Conservation (phyloP, 2,329 filamentous ascomycete species). For the Aspergillus aculeatus region DNA sequence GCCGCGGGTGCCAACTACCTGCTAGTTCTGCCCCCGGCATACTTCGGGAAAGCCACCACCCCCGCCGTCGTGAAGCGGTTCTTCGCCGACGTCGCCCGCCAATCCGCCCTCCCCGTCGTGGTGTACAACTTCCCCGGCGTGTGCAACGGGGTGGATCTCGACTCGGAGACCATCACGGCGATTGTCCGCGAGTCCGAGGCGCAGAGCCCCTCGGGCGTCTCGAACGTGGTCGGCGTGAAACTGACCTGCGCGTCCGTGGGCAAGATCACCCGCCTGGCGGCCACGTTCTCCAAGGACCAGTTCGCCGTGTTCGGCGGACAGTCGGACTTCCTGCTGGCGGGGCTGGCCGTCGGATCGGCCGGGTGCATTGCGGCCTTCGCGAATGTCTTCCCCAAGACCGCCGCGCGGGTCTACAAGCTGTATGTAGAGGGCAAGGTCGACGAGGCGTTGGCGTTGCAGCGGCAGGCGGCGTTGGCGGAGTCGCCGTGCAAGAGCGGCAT, state of each 20-base stretch:
- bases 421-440: conserved; percentile 57
- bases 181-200: conserved; percentile 49
- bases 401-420: conserved; percentile 60
- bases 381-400: conserved; percentile 57
- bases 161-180: conserved; percentile 59
- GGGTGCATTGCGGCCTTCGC: conserved; percentile 60
- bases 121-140: conserved; percentile 70
- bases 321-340: conserved; percentile 65
- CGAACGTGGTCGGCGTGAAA: conserved; percentile 64
- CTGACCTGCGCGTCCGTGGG: conserved; percentile 64
- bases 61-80: conserved; percentile 59
- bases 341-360: conserved; percentile 52
- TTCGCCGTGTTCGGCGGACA: conserved; percentile 73
- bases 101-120: conserved; percentile 57
- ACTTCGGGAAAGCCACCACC: conserved; percentile 64
- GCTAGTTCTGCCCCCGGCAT: conserved; percentile 62
- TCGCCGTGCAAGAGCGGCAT: conserved; percentile 66
- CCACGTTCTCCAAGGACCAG: conserved; percentile 51
- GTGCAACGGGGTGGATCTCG: conserved; percentile 66
- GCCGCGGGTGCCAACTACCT: conserved; percentile 62
- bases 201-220: conserved; percentile 33
- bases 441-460: conserved; percentile 62
- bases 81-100: conserved; percentile 57
- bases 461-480: conserved; percentile 64
- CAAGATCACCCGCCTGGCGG: conserved; percentile 58